A percentile compares a stretch with the other conserved stretches of the same genome.
phyloP scores from a whole-genome alignment of 805 yeast species.

The Kazachstania kunashirensis region DNA sequence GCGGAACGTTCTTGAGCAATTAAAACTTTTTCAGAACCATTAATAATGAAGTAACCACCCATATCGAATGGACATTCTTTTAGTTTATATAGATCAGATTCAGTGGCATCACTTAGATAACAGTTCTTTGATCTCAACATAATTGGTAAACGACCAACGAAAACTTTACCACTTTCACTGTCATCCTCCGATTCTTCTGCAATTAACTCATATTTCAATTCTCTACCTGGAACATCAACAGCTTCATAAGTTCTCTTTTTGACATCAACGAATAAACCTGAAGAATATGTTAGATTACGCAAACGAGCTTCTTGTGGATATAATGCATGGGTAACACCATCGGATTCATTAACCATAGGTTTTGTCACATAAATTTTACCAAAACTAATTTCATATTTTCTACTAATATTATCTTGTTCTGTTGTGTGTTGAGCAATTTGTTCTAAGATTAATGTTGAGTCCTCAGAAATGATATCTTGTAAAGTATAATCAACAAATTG shows the following conservation, averaged over 20 bases:
- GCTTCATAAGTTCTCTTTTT: constrained; percentile 79
- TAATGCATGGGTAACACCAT: constrained; percentile 98
- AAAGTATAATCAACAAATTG: constrained; percentile 94
- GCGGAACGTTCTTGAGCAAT: constrained; percentile 99
- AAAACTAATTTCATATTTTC: constrained; percentile 92
- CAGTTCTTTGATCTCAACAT: constrained; percentile 96
- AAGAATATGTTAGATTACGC: constrained; percentile 90
- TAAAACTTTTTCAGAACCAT: constrained; percentile 95
- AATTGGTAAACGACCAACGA: constrained; percentile 94
- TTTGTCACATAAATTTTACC: constrained; percentile 94
- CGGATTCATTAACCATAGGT: constrained; percentile 98
- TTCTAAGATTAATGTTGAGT: constrained; percentile 84
- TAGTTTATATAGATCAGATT: constrained; percentile 86
- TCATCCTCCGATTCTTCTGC: constrained; percentile 46
- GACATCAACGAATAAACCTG: constrained; percentile 94
- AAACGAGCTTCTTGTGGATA: constrained; percentile 97
- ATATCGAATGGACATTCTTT: constrained; percentile 99
- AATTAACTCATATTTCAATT: constrained; percentile 46
- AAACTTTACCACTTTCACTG: constrained; percentile 75
- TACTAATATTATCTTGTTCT: constrained; percentile 79
- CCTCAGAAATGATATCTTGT: constrained; percentile 95
- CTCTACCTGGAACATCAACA: constrained; percentile 57
- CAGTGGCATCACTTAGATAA: constrained; percentile 79
- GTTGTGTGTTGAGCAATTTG: constrained; percentile 97
- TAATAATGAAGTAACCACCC: constrained; percentile 98